Percentiles rank a stretch among this genome's conserved stretches.
These are phyloP conservation scores for Funneliformis caledonium DNA, from an alignment of 371 early-diverging fungal genomes.

Conservation along the genomic window DNA sequence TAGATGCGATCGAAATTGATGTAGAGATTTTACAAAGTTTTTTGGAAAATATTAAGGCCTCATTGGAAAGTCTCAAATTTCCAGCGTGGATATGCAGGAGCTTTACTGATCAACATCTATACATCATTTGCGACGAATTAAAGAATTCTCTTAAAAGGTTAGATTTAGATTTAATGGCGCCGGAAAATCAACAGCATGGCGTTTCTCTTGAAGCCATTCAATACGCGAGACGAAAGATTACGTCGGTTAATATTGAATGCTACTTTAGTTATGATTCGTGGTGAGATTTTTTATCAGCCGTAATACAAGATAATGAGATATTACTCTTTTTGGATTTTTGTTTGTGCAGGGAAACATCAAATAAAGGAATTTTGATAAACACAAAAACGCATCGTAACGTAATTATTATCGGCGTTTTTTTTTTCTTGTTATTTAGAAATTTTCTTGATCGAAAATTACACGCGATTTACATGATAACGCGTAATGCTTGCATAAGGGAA, in stretches of 20 bases:
- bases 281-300: not conserved
- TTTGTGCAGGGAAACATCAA: too few relatives aligned
- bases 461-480: too few relatives aligned
- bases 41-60: not conserved
- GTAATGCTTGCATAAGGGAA: too few relatives aligned
- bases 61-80: not conserved
- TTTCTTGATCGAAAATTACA: too few relatives aligned
- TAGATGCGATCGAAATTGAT: not conserved
- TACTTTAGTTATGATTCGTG: not conserved
- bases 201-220: not conserved
- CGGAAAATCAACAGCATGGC: not conserved
- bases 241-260: not conserved
- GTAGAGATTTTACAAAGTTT: not conserved
- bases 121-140: not conserved
- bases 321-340: too few relatives aligned
- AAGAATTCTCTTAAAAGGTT: not conserved
- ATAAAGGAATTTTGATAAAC: too few relatives aligned
- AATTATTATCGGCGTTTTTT: too few relatives aligned
- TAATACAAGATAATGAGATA: too few relatives aligned
- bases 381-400: too few relatives aligned
- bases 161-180: constrained; percentile 10
- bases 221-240: not conserved
- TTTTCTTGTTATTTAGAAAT: too few relatives aligned
- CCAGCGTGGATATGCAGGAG: constrained; percentile 15
- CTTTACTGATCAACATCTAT: constrained; percentile 22